Conservation (phyloP, 2,329 filamentous ascomycete species). For the Capronia americana region DNA sequence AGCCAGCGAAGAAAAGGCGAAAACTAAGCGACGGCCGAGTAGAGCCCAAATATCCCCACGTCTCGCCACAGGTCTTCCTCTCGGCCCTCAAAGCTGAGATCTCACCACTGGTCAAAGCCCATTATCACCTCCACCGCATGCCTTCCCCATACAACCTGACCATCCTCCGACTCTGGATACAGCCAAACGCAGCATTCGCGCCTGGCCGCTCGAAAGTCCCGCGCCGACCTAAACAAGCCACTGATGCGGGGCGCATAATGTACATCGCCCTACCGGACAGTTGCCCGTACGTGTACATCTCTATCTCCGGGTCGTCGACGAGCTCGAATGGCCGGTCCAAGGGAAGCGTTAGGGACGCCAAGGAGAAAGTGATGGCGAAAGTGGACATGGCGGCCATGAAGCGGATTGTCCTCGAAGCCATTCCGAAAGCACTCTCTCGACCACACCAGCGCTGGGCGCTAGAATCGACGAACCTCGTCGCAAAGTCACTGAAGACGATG, state of each 20-base stretch:
- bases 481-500: constrained; percentile 73
- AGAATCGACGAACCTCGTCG: constrained; percentile 70
- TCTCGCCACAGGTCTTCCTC: constrained; percentile 78
- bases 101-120: constrained; percentile 79
- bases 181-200: constrained; percentile 78
- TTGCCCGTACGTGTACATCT: constrained; percentile 75
- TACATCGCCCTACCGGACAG: constrained; percentile 84
- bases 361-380: constrained; percentile 21
- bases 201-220: constrained; percentile 44
- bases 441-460: constrained; percentile 75
- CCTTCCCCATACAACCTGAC: constrained; percentile 64
- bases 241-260: constrained; percentile 72
- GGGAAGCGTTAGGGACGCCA: constrained; percentile 13
- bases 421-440: constrained; percentile 80
- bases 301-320: constrained; percentile 52
- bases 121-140: constrained; percentile 77
- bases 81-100: constrained; percentile 76
- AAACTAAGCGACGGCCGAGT: constrained; percentile 34
- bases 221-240: constrained; percentile 46
- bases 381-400: constrained; percentile 40
- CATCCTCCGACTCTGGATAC: constrained; percentile 77
- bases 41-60: constrained; percentile 43
- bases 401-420: constrained; percentile 73
- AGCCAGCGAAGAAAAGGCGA: constrained; percentile 39
- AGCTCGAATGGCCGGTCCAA: constrained; percentile 42